phyloP scores from a whole-genome alignment of 257 asterid species.

The Mentha longifolia region DNA sequence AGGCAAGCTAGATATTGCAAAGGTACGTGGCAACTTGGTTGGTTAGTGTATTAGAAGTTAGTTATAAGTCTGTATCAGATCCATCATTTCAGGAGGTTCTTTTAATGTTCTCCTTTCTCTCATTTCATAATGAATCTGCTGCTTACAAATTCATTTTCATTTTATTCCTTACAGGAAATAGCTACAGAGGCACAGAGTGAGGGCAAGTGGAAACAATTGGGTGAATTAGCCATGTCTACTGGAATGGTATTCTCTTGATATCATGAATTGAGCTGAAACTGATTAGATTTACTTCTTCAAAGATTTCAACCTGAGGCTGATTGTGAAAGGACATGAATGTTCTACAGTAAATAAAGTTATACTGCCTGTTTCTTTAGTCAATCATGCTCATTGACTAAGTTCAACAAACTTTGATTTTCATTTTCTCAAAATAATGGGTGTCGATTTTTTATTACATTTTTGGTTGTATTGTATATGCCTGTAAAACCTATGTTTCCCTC shows the following conservation, averaged over 20 bases:
- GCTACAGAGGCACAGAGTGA: conserved; percentile 79
- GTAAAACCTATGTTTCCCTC: conserved; percentile 22
- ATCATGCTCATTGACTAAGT: conserved; percentile 8
- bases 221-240: conserved; percentile 92
- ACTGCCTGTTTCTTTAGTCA: neutral
- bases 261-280: conserved; percentile 27
- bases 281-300: conserved; percentile 15
- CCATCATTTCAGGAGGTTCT: neutral
- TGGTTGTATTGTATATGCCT: neutral
- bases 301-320: conserved; percentile 3
- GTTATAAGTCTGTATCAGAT: conserved; percentile 5
- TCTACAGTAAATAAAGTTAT: neutral
- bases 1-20: conserved; percentile 83
- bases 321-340: neutral
- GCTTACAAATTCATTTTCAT: conserved; percentile 26
- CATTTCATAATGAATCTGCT: conserved; percentile 5
- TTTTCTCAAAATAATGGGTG: neutral
- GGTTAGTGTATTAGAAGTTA: conserved; percentile 6
- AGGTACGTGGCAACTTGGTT: conserved; percentile 51
- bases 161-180: conserved; percentile 66
- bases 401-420: conserved; percentile 11
- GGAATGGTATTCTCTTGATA: conserved; percentile 70
- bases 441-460: neutral
- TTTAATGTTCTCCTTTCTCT: conserved; percentile 23
- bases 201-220: conserved; percentile 97